phyloP scores from a whole-genome alignment of 225 moss, liverwort and hornwort genomes.

The Bryoerythrophyllum caledonicum region DNA sequence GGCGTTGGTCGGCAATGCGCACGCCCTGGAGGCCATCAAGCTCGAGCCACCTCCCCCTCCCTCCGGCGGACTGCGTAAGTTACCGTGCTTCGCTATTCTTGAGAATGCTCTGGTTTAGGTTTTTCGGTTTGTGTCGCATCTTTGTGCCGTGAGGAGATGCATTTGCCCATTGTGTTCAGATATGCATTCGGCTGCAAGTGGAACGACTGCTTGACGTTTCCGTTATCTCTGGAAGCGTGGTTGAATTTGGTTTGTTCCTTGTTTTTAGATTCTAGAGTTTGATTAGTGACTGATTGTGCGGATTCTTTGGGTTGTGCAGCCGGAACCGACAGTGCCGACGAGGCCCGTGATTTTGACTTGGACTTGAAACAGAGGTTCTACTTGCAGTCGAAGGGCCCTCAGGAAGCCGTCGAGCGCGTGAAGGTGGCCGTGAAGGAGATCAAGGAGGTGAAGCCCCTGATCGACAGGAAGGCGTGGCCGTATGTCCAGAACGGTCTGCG shows the following conservation, averaged over 20 bases:
- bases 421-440: slow-evolving; percentile 69
- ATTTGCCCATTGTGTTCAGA: not conserved
- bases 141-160: not conserved
- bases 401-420: slow-evolving; percentile 49
- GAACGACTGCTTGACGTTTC: not conserved
- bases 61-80: slow-evolving; percentile 82
- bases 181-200: too few species aligned
- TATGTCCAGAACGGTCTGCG: slow-evolving; percentile 90
- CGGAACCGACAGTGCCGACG: slow-evolving; percentile 83
- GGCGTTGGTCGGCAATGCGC: slow-evolving; percentile 53
- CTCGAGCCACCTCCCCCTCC: slow-evolving; percentile 43
- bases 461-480: slow-evolving; percentile 93
- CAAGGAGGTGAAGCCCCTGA: slow-evolving; percentile 60
- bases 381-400: slow-evolving; percentile 38
- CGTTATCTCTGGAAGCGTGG: not conserved
- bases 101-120: not conserved
- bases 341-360: slow-evolving; percentile 78
- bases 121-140: not conserved
- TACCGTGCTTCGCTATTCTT: not conserved
- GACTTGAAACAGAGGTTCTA: slow-evolving; percentile 64
- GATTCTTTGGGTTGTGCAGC: slow-evolving; percentile 39
- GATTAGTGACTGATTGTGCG: not conserved
- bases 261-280: too few species aligned
- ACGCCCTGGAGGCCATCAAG: slow-evolving; percentile 49
- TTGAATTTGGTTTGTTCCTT: not conserved